Evolutionary conservation across 108 stramenopile genomes (phyloP).

Genomic region (Pseudonitzschia multistriata): DNA sequence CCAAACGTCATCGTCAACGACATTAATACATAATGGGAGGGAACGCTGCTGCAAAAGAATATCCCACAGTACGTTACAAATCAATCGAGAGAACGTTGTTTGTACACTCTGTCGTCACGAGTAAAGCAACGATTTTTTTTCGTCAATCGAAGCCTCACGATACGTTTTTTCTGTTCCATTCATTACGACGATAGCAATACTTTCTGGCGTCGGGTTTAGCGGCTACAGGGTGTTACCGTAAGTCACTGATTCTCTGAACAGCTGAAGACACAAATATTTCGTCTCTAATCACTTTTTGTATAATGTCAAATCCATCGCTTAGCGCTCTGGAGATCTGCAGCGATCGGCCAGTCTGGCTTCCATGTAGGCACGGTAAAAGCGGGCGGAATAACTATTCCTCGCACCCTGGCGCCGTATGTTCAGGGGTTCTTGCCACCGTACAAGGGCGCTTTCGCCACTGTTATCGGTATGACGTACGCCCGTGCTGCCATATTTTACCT

Average conservation of each 20-base stretch:
- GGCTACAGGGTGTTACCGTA: slow-evolving; percentile 71
- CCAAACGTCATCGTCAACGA: background rate
- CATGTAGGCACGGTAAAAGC: slow-evolving; percentile 39
- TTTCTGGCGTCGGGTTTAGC: slow-evolving; percentile 73
- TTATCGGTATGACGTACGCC: slow-evolving; percentile 97
- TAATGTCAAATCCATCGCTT: background rate
- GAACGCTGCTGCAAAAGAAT: slow-evolving; percentile 64
- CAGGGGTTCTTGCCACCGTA: slow-evolving; percentile 94
- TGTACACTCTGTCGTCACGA: background rate
- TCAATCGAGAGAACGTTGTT: background rate
- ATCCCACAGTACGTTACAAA: slow-evolving; percentile 36
- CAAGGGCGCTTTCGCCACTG: slow-evolving; percentile 87
- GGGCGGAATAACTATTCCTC: slow-evolving; percentile 35
- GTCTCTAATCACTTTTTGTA: background rate
- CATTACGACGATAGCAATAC: slow-evolving; percentile 43
- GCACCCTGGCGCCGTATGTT: slow-evolving; percentile 56
- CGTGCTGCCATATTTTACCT: slow-evolving; percentile 96
- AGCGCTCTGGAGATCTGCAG: slow-evolving; percentile 77
- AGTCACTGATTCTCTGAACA: background rate
- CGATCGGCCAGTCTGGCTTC: slow-evolving; percentile 84
- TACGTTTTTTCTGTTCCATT: background rate
- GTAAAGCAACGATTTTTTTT: background rate
- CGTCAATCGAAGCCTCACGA: background rate
- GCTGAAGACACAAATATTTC: background rate
- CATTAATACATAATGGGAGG: slow-evolving; percentile 36